A percentile compares a stretch with the other conserved stretches of the same genome.
phyloP scores from a whole-genome alignment of 805 yeast species.

The Ogataea parapolymorpha region DNA sequence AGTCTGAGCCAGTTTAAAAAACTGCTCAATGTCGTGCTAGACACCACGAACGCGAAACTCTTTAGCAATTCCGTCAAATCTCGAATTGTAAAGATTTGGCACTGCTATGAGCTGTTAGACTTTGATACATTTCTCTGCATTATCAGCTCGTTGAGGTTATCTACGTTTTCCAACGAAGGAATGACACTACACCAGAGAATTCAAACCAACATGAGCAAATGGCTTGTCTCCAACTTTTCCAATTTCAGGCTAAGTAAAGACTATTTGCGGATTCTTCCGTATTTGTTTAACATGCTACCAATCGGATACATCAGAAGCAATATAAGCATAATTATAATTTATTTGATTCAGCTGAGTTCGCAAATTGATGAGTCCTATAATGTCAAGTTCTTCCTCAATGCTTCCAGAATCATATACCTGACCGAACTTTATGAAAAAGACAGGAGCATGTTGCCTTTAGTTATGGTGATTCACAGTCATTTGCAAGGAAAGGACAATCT shows the following conservation, averaged over 20 bases:
- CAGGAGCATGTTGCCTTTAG: constrained; percentile 14
- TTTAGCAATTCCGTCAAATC: constrained; percentile 16
- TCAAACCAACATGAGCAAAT: constrained; percentile 20
- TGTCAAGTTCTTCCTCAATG: constrained; percentile 19
- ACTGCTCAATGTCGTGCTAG: constrained; percentile 21
- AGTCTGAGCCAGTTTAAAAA: constrained; percentile 15
- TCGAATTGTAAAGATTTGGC: constrained; percentile 15
- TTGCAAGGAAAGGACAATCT: constrained; percentile 10
- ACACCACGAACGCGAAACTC: constrained; percentile 12
- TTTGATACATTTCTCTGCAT: constrained; percentile 21
- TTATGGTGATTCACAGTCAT: constrained; percentile 14
- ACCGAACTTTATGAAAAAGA: constrained; percentile 23
- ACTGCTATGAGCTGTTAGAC: constrained; percentile 23
- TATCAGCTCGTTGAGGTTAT: constrained; percentile 20
- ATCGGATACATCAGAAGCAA: constrained; percentile 27
- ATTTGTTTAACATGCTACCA: constrained; percentile 25
- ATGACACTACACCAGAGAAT: constrained; percentile 14
- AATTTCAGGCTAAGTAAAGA: constrained; percentile 22
- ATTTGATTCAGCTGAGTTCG: constrained; percentile 16
- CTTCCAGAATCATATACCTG: constrained; percentile 20
- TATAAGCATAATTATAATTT: constrained; percentile 20
- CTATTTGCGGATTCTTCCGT: constrained; percentile 21
- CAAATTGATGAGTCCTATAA: constrained; percentile 22
- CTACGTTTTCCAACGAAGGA: constrained; percentile 23
- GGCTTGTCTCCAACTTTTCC: constrained; percentile 21